Evolutionary conservation across 352 stramenopile genomes (phyloP).

Genomic region (Halophytophthora polymorphica): DNA sequence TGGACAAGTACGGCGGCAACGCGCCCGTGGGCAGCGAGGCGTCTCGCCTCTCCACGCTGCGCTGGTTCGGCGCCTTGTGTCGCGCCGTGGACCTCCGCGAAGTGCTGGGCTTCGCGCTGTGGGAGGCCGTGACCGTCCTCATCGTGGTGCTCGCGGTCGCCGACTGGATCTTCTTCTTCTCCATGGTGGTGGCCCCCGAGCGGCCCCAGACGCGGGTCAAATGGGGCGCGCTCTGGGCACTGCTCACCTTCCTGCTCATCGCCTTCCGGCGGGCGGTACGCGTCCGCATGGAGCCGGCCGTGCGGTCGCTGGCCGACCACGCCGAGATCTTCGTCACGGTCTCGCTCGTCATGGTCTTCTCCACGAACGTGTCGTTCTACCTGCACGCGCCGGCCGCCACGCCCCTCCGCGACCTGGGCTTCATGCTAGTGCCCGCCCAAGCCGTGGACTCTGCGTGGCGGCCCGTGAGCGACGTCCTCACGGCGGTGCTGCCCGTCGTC

Average conservation of each 20-base stretch:
- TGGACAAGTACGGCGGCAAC: too few relatives aligned
- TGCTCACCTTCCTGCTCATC: conserved; percentile 40
- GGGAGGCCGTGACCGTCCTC: conserved; percentile 34
- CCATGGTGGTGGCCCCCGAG: conserved; percentile 54
- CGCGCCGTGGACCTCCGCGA: conserved; percentile 34
- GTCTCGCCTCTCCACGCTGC: too few relatives aligned
- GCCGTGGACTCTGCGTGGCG: conserved; percentile 52
- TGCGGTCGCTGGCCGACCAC: conserved; percentile 47
- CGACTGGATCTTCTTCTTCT: conserved; percentile 64
- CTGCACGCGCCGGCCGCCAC: conserved; percentile 53
- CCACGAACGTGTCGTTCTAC: conserved; percentile 71
- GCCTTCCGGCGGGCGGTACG: conserved; percentile 46
- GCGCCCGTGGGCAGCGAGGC: too few relatives aligned
- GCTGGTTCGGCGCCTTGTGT: too few relatives aligned
- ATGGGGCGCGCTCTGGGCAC: conserved; percentile 50
- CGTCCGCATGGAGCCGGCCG: conserved; percentile 30
- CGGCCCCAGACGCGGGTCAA: conserved; percentile 37
- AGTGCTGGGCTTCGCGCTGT: conserved; percentile 40
- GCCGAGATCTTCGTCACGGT: conserved; percentile 63
- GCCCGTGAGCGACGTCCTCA: conserved; percentile 65
- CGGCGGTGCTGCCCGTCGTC: conserved; percentile 48
- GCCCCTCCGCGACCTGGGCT: conserved; percentile 67
- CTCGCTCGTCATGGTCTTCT: conserved; percentile 64
- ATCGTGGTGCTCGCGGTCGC: conserved; percentile 44
- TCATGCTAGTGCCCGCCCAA: conserved; percentile 71